Evolutionary conservation across 2,329 filamentous ascomycete species (phyloP), one percentile per base, ranked within the genome.

Genomic region (Penicillium sp.): DNA sequence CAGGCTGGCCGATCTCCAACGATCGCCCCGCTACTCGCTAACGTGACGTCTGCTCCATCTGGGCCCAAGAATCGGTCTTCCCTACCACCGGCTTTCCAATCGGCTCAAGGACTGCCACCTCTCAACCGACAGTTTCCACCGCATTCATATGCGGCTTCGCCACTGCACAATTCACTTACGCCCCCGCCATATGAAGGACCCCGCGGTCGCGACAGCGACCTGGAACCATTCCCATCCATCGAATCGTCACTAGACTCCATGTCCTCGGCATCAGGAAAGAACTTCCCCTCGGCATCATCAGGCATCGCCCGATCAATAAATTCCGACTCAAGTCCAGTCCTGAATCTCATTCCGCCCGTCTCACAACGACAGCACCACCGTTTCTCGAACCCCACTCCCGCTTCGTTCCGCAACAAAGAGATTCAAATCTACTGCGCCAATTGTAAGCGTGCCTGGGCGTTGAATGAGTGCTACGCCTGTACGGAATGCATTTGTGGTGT

Each of bases 401-500:
- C 73, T 1, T 70, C 72, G 7, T 74, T 70, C 56, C 71, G 71
- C 53, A 72, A 63, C 49, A 72, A 67, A 50, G 74, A 76, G 10
- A 87, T 92, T 3, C 89, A 95, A 68, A 95, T 97, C 38, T 96
- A 95, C 69, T 97, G 92, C 69, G 89, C 92, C 18, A 89, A 88
- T 43, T 97, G 92, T 67, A 85, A 89, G 58, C 84, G 87, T 33
- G 79, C 91, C 16, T 92, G 87, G 46, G 76, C 86, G 10, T 76
- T 97, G 24, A 87, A 85, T 64, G 88, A 92, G 64, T 94, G 90
- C 30, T 96, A 91, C 67, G 92, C 92, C 20, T 97, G 92, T 70
- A 96, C 92, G 1, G 92, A 96, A 71, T 97, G 94, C 70, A 95
- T 97, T 57, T 95, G 90, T 69, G 92, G 92, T 14, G 81, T 97